phyloP scores from a whole-genome alignment of 192 early-diverging fungal species.

The Neocallimastix lanati region DNA sequence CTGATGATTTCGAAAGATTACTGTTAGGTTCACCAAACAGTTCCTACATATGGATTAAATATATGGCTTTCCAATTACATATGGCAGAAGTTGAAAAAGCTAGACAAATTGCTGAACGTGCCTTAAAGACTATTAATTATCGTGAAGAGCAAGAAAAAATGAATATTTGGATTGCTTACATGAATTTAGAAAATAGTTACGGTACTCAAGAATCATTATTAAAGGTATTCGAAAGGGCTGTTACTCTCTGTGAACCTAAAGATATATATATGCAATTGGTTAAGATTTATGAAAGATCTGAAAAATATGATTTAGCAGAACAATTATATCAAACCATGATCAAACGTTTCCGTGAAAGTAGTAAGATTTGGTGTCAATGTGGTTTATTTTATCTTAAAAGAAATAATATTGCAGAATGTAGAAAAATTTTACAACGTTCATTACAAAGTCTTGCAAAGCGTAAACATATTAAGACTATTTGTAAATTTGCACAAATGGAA shows the following conservation, averaged over 20 bases:
- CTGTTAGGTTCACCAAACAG: constrained; percentile 86
- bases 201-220: constrained; percentile 63
- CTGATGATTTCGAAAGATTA: constrained; percentile 80
- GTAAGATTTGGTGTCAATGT: constrained; percentile 79
- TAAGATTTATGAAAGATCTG: constrained; percentile 72
- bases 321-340: constrained; percentile 50
- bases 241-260: constrained; percentile 74
- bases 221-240: constrained; percentile 72
- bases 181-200: constrained; percentile 93
- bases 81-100: constrained; percentile 85
- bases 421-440: constrained; percentile 58
- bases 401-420: constrained; percentile 52
- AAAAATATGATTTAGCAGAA: constrained; percentile 58
- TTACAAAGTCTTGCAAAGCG: constrained; percentile 77
- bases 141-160: constrained; percentile 88
- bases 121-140: constrained; percentile 76
- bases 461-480: constrained; percentile 89
- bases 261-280: constrained; percentile 75
- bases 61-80: constrained; percentile 93
- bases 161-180: constrained; percentile 91
- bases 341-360: constrained; percentile 71
- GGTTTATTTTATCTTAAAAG: constrained; percentile 64
- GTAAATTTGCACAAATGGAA: constrained; percentile 92
- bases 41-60: constrained; percentile 97
- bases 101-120: constrained; percentile 80